These are phyloP conservation scores for Sordariomycetes sp. DNA, from an alignment of 2,329 filamentous ascomycete genomes.

Conservation along the genomic window DNA sequence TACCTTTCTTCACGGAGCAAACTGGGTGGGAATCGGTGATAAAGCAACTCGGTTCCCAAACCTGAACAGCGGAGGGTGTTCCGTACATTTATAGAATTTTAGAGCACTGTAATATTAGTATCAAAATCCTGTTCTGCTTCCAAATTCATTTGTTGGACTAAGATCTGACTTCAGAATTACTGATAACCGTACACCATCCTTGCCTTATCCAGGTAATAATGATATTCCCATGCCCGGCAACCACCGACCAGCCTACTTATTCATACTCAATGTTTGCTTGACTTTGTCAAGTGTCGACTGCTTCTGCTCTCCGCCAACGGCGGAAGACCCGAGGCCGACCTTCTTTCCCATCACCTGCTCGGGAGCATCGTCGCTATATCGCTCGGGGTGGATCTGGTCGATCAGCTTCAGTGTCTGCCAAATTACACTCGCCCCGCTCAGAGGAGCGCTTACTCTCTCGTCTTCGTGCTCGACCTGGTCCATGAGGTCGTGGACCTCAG, in stretches of 20 bases:
- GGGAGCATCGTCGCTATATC: not conserved
- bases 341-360: not conserved
- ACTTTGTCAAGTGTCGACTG: not conserved
- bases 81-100: no score
- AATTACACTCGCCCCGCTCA: no score
- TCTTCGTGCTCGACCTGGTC: slow-evolving; percentile 1
- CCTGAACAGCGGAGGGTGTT: no score
- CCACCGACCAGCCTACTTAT: slow-evolving; percentile 1
- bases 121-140: no score
- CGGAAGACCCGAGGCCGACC: not conserved
- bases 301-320: not conserved
- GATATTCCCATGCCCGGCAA: no score
- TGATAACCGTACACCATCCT: no score
- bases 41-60: no score
- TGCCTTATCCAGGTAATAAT: no score
- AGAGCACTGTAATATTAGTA: no score
- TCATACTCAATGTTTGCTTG: not conserved
- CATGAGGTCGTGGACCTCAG: not conserved
- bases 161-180: no score
- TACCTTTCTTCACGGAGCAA: slow-evolving; percentile 5
- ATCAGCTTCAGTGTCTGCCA: not conserved
- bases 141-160: no score
- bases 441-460: not conserved
- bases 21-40: slow-evolving; percentile 10
- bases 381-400: not conserved